A percentile compares a stretch with the other conserved stretches of the same genome.
Evolutionary conservation across 345 rosid species (phyloP).

Genomic region (Turritis glabra): DNA sequence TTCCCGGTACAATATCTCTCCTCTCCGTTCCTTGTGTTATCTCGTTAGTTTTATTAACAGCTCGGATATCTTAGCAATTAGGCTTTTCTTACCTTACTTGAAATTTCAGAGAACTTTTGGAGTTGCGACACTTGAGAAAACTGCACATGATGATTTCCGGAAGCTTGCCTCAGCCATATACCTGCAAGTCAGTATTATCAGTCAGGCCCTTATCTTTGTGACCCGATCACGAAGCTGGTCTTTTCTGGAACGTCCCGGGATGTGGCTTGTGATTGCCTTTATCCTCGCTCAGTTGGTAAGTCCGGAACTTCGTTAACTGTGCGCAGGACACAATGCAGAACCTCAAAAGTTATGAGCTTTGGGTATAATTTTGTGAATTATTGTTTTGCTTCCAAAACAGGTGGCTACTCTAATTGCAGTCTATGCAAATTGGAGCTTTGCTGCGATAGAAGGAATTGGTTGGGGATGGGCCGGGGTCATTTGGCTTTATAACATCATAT

Average conservation of each 20-base stretch:
- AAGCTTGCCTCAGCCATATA: conserved; percentile 96
- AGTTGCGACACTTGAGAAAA: conserved; percentile 81
- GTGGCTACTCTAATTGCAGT: conserved; percentile 95
- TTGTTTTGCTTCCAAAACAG: conserved; percentile 42
- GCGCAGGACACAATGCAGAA: background rate
- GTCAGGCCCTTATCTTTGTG: conserved; percentile 97
- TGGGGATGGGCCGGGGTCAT: conserved; percentile 99
- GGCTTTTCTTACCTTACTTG: conserved; percentile 4
- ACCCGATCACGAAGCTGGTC: conserved; percentile 97
- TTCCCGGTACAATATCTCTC: conserved; percentile 61
- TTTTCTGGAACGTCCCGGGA: conserved; percentile 87
- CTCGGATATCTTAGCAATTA: background rate
- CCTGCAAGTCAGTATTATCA: conserved; percentile 91
- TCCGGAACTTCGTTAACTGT: conserved; percentile 5
- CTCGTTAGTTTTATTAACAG: background rate
- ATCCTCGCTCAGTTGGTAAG: conserved; percentile 89
- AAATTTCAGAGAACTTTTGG: conserved; percentile 68
- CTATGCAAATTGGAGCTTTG: conserved; percentile 92
- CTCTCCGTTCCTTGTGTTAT: background rate
- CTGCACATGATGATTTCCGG: conserved; percentile 81
- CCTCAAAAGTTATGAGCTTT: background rate
- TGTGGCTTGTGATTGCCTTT: conserved; percentile 71
- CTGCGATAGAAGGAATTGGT: conserved; percentile 95
- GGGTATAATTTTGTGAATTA: background rate
- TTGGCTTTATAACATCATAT: conserved; percentile 88